A percentile compares a stretch with the other conserved stretches of the same genome.
These are phyloP conservation scores for Boletus rubescentipes DNA, from an alignment of 768 basidiomycete species.

Conservation along the genomic window DNA sequence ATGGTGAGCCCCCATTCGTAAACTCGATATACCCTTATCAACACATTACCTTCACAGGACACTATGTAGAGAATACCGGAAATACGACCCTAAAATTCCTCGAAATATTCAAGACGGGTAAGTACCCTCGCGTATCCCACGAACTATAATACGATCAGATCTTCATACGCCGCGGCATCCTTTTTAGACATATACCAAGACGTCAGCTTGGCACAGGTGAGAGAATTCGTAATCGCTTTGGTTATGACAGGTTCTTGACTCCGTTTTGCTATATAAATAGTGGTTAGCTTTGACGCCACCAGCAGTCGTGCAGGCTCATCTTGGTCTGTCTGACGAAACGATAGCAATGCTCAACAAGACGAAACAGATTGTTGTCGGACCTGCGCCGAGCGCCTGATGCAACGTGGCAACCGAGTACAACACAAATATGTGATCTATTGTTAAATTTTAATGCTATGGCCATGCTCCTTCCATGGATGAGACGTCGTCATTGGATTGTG, in stretches of 20 bases:
- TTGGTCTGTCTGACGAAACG: slow-evolving; percentile 39
- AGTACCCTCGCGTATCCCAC: background rate
- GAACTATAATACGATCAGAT: background rate
- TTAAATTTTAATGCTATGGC: too few relatives aligned
- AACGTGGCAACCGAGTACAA: too few relatives aligned
- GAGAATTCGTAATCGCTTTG: slow-evolving; percentile 3
- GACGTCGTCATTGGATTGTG: too few relatives aligned
- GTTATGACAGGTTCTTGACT: background rate
- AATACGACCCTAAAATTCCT: slow-evolving; percentile 48
- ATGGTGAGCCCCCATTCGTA: slow-evolving; percentile 6
- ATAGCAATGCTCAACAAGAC: slow-evolving; percentile 38
- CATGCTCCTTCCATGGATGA: too few relatives aligned
- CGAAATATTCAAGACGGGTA: slow-evolving; percentile 47
- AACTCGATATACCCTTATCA: background rate
- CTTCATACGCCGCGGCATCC: background rate
- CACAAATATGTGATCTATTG: too few relatives aligned
- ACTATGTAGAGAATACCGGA: slow-evolving; percentile 56
- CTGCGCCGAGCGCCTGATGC: background rate
- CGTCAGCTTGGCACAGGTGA: slow-evolving; percentile 47
- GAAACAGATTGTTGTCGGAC: slow-evolving; percentile 39
- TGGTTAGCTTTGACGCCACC: slow-evolving; percentile 50
- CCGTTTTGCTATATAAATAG: slow-evolving; percentile 10
- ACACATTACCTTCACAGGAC: slow-evolving; percentile 30
- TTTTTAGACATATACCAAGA: slow-evolving; percentile 27
- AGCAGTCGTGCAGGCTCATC: slow-evolving; percentile 44